phyloP scores from a whole-genome alignment of 768 basidiomycete genomes.

The Naganishia onofrii region DNA sequence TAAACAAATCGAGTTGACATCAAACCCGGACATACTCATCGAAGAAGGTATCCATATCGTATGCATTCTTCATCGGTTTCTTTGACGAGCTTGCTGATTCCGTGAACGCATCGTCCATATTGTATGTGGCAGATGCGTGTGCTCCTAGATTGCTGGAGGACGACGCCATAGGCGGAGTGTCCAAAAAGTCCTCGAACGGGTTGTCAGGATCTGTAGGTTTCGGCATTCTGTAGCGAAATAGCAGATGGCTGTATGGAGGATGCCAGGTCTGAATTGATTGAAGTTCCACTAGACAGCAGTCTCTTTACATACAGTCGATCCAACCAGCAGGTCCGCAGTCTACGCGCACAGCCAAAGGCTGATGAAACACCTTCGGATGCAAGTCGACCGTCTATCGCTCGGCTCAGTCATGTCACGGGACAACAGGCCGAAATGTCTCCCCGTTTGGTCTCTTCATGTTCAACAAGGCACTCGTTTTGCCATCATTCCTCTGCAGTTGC shows the following conservation, averaged over 20 bases:
- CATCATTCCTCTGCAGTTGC: neutral
- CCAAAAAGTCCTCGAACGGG: constrained; percentile 47
- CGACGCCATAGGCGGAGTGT: constrained; percentile 38
- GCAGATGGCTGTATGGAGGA: neutral
- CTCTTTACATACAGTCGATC: neutral
- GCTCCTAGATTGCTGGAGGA: constrained; percentile 33
- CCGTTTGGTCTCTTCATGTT: neutral
- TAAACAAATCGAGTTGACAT: neutral
- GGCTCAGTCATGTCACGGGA: neutral
- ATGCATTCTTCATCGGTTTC: constrained; percentile 22
- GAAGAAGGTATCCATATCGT: constrained; percentile 48
- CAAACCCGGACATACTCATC: constrained; percentile 41
- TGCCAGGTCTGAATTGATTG: neutral
- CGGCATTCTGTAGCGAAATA: neutral
- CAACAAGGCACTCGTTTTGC: neutral
- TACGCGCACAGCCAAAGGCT: too few species aligned
- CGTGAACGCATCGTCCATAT: constrained; percentile 5
- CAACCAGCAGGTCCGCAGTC: neutral
- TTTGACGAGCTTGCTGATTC: neutral
- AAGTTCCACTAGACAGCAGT: neutral
- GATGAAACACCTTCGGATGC: neutral
- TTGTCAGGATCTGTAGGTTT: constrained; percentile 29
- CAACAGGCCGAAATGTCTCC: neutral
- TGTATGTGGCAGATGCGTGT: constrained; percentile 18
- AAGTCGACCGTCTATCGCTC: neutral